Evolutionary conservation across 805 yeast species (phyloP).

Genomic region (Cyberlindnera petersonii): DNA sequence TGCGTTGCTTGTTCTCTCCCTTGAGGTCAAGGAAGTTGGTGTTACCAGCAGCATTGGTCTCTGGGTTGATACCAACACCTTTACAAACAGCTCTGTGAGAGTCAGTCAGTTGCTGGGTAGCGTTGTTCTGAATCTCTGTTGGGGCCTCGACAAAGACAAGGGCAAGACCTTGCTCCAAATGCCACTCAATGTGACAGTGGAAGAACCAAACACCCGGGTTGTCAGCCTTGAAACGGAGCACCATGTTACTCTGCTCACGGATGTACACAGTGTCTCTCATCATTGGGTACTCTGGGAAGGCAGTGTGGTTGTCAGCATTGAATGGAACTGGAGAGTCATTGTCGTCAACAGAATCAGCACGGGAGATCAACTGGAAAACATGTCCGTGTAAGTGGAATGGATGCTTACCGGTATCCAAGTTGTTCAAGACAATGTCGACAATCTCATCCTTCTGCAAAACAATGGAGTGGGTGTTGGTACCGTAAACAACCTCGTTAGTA

Average conservation of each 20-base stretch:
- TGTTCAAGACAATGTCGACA: conserved; percentile 74
- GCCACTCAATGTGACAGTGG: conserved; percentile 91
- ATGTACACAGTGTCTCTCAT: conserved; percentile 70
- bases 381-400: conserved; percentile 82
- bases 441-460: conserved; percentile 32
- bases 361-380: conserved; percentile 56
- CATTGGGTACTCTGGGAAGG: conserved; percentile 56
- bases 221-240: conserved; percentile 69
- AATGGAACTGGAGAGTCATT: conserved; percentile 53
- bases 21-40: conserved; percentile 59
- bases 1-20: conserved; percentile 70
- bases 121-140: conserved; percentile 45
- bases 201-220: conserved; percentile 95
- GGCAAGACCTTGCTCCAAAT: conserved; percentile 77
- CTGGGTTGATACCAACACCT: conserved; percentile 44
- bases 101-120: conserved; percentile 55
- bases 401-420: conserved; percentile 74
- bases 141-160: conserved; percentile 72
- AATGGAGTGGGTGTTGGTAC: conserved; percentile 37
- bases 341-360: conserved; percentile 49
- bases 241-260: conserved; percentile 63
- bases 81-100: conserved; percentile 60
- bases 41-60: conserved; percentile 92
- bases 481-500: conserved; percentile 60
- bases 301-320: conserved; percentile 40